Base-by-base conservation (phyloP, 2,329 filamentous ascomycete genomes). In the Talaromyces verruculosus region DNA sequence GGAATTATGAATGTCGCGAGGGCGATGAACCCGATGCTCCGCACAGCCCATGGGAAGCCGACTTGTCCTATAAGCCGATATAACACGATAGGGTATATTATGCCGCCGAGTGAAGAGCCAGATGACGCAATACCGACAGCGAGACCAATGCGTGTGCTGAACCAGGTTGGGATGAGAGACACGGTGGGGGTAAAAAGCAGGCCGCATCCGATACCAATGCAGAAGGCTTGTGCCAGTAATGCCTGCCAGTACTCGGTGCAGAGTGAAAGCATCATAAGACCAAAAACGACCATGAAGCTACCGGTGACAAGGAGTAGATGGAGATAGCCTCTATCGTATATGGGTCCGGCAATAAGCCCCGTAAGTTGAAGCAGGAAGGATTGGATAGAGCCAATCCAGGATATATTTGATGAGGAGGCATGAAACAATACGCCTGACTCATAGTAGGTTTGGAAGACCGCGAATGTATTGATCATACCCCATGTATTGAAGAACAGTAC, bases 121-220 rank as follows among this genome's bases (percentile, higher is more conserved):
- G 82, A 84, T 1, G 87, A 86, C 2, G 86, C 84, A 5, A 89
- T 72, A 1, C 87, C 87, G 45, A 89, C 83, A 2, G 86, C 87
- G 28, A 91, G 76, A 0, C 83, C 82, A 64, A 85, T 81, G 67
- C 81, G 83, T 1, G 74, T 82, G 60, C 80, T 80, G 72, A 91
- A 91, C 71, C 91, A 91, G 7, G 88, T 88, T 3, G 88, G 85
- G 1, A 91, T 78, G 3, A 89, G 84, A 1, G 89, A 85, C 41
- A 91, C 82, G 49, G 84, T 81, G 0, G 89, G 87, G 58, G 88
- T 85, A 76, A 89, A 91, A 7, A 91, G 76, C 67, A 82, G 86
- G 3, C 88, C 88, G 66, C 84, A 84, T 1, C 86, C 88, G 6
- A 85, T 65, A 7, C 84, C 84, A 53, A 84, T 75, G 64, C 80